Evolutionary conservation across 257 asterid species (phyloP).

Genomic region (Gentiana macrophylla): DNA sequence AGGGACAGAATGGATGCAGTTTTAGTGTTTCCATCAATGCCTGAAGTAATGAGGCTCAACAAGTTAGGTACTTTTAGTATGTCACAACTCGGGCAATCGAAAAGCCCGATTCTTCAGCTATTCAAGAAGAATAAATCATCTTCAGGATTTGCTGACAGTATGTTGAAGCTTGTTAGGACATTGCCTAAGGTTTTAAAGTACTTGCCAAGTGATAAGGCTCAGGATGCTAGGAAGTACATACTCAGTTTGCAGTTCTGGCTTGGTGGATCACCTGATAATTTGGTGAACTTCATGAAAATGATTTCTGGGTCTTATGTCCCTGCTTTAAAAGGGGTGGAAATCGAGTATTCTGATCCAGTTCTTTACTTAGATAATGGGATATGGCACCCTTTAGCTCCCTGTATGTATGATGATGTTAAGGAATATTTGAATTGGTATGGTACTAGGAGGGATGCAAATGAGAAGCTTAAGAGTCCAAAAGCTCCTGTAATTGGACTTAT

Average conservation of each 20-base stretch:
- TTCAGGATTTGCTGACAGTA: slow-evolving; percentile 88
- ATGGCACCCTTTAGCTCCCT: slow-evolving; percentile 98
- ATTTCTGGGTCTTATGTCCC: slow-evolving; percentile 83
- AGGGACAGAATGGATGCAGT: slow-evolving; percentile 88
- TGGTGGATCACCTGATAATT: slow-evolving; percentile 88
- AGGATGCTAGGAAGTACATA: slow-evolving; percentile 80
- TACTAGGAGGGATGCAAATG: slow-evolving; percentile 64
- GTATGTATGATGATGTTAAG: slow-evolving; percentile 94
- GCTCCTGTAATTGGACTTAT: slow-evolving; percentile 77
- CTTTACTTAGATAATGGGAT: slow-evolving; percentile 70
- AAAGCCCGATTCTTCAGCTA: slow-evolving; percentile 90
- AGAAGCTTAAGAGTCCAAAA: slow-evolving; percentile 44
- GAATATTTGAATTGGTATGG: slow-evolving; percentile 95
- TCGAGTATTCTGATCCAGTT: slow-evolving; percentile 79
- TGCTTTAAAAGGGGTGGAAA: slow-evolving; percentile 47
- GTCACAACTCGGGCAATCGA: slow-evolving; percentile 93
- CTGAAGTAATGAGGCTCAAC: slow-evolving; percentile 92
- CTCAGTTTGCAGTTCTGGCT: slow-evolving; percentile 98
- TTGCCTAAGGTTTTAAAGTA: slow-evolving; percentile 90
- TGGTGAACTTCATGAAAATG: slow-evolving; percentile 88
- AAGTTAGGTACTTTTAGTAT: slow-evolving; percentile 85
- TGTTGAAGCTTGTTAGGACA: slow-evolving; percentile 94
- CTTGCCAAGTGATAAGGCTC: slow-evolving; percentile 93
- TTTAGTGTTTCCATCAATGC: slow-evolving; percentile 96
- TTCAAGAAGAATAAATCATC: slow-evolving; percentile 78